phyloP scores from a whole-genome alignment of 2,329 filamentous ascomycete species.

The Xylaria sp. region DNA sequence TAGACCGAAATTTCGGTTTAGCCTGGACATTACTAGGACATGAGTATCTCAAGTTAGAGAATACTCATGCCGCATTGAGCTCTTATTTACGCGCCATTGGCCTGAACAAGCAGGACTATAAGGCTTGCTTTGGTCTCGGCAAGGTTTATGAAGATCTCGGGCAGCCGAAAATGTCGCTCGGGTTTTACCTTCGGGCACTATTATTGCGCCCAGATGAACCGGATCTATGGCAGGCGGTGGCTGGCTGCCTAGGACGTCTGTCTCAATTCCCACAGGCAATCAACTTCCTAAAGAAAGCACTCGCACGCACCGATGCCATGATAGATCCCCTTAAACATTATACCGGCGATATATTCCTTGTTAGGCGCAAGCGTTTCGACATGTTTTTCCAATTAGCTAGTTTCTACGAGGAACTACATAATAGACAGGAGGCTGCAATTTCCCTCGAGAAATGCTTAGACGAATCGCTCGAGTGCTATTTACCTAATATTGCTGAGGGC shows the following conservation, averaged over 20 bases:
- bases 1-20: slow-evolving; percentile 12
- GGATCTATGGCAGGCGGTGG: slow-evolving; percentile 4
- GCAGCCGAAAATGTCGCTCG: slow-evolving; percentile 1
- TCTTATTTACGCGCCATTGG: slow-evolving; percentile 9
- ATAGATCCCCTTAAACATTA: neutral
- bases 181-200: slow-evolving; percentile 3
- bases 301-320: neutral
- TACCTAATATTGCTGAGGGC: neutral
- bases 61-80: slow-evolving; percentile 10
- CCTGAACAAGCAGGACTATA: slow-evolving; percentile 15
- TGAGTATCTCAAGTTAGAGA: slow-evolving; percentile 21
- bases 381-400: slow-evolving; percentile 9
- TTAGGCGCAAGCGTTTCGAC: slow-evolving; percentile 7
- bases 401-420: slow-evolving; percentile 8
- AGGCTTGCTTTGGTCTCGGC: slow-evolving; percentile 14
- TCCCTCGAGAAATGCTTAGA: slow-evolving; percentile 16
- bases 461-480: slow-evolving; percentile 7
- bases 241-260: slow-evolving; percentile 6
- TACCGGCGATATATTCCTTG: neutral
- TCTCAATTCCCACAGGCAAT: slow-evolving; percentile 10
- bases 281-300: neutral
- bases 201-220: slow-evolving; percentile 13
- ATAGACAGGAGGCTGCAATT: slow-evolving; percentile 2
- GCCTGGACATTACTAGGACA: slow-evolving; percentile 24
- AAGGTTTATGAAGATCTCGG: slow-evolving; percentile 3